These are phyloP conservation scores for Iris macrosiphon DNA, from an alignment of 106 monocot genomes.

Conservation along the genomic window DNA sequence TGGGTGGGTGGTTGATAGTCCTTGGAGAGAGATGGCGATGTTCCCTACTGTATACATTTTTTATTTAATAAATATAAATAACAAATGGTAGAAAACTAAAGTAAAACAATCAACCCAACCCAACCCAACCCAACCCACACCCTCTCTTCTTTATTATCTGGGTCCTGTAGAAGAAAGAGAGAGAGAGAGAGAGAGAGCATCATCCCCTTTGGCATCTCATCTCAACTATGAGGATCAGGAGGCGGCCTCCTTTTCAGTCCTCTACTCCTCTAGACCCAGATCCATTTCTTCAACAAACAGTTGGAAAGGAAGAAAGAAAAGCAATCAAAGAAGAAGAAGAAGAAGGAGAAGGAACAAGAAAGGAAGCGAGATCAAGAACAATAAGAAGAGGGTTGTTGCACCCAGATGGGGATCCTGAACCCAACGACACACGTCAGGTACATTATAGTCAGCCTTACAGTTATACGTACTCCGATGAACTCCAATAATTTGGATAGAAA, in stretches of 20 bases:
- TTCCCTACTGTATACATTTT: too few species aligned
- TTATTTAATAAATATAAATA: too few species aligned
- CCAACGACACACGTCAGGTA: constrained; percentile 2
- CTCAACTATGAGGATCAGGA: constrained; percentile 41
- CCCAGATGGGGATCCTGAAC: constrained; percentile 26
- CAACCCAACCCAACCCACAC: background rate
- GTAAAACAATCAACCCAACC: too few species aligned
- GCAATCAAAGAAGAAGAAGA: background rate
- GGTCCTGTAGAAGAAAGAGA: background rate
- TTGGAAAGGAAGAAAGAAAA: too few species aligned
- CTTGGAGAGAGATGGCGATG: too few species aligned
- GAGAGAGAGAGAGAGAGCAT: background rate
- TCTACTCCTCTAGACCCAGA: constrained; percentile 9
- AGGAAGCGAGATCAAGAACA: background rate
- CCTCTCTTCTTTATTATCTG: constrained; percentile 6
- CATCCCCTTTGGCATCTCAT: background rate
- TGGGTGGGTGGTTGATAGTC: too few species aligned
- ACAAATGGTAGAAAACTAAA: too few species aligned
- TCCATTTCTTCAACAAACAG: too few species aligned
- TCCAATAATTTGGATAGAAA: background rate
- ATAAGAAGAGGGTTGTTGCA: constrained; percentile 23
- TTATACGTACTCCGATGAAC: background rate
- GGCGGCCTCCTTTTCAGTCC: constrained; percentile 13
- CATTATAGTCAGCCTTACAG: background rate
- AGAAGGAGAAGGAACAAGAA: background rate